Evolutionary conservation across 768 basidiomycete species (phyloP), one percentile per base, ranked within the genome.

Genomic region (Russula vinacea): DNA sequence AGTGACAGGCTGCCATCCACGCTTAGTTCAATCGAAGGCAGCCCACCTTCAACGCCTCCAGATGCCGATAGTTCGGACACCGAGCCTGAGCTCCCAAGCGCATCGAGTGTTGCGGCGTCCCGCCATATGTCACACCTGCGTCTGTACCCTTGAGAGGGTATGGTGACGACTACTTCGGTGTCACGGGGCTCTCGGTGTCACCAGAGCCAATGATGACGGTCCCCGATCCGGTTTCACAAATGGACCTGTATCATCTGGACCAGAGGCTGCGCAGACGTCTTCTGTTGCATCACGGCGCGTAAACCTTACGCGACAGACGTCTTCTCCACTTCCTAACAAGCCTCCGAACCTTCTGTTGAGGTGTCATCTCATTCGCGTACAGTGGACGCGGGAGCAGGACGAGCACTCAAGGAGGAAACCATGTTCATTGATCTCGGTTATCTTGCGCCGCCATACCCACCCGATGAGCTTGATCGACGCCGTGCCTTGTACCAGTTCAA

Each of bases 401-500:
- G 82, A 56, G 82, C 79, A 6, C 81, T 78, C 61, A 88, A 84
- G 71, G 89, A 89, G 71, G 87, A 86, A 67, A 83, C 85, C 55
- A 83, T 83, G 78, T 90, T 83, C 67, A 70, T 70, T 51, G 84
- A 85, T 58, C 75, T 83, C 63, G 87, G 83, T 19, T 91, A 88
- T 70, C 79, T 98, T 19, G 81, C 83, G 22, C 88, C 94, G 35
- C 94, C 94, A 3, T 81, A 87, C 67, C 92, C 94, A 6, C 88
- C 89, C 2, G 85, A 95, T 67, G 94, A 98, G 74, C 74, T 85
- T 32, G 90, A 92, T 56, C 82, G 94, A 33, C 78, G 91, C 40
- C 80, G 90, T 52, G 94, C 94, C 8, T 74, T 98, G 69, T 91
- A 95, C 76, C 91, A 89, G 87, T 95, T 92, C 78, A 93, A 94